These are phyloP conservation scores for Suillus subluteus DNA, from an alignment of 768 basidiomycete species.

Conservation along the genomic window DNA sequence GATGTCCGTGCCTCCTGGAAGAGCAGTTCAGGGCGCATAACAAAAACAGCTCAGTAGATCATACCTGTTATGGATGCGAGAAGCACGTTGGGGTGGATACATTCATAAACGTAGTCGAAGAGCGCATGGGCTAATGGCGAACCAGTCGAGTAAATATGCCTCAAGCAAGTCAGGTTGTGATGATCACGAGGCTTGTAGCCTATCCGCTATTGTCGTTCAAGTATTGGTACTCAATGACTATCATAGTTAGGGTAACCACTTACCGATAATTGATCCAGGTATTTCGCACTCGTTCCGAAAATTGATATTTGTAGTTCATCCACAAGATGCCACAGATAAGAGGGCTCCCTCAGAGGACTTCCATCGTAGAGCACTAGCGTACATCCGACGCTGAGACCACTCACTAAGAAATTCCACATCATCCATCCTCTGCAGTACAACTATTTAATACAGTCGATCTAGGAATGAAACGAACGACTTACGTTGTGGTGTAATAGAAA, in stretches of 20 bases:
- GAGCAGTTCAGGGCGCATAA: conserved; percentile 3
- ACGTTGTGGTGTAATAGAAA: conserved; percentile 86
- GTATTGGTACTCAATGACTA: conserved; percentile 15
- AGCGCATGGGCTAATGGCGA: conserved; percentile 71
- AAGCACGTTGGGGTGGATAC: conserved; percentile 64
- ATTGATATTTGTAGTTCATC: conserved; percentile 73
- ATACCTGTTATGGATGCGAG: conserved; percentile 77
- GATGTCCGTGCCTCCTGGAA: conserved; percentile 78
- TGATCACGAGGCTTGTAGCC: conserved; percentile 66
- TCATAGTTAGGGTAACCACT: conserved; percentile 16
- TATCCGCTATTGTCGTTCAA: conserved; percentile 47
- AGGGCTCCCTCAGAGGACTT: conserved; percentile 70
- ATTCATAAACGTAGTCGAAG: conserved; percentile 76
- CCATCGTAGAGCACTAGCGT: conserved; percentile 82
- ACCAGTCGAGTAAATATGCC: conserved; percentile 81
- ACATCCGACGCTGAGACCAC: conserved; percentile 65
- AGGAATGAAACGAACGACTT: conserved; percentile 28
- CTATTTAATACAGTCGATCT: conserved; percentile 9
- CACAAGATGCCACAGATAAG: conserved; percentile 68
- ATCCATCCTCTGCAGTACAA: conserved; percentile 70
- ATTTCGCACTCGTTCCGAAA: conserved; percentile 85
- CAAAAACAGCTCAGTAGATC: conserved; percentile 11
- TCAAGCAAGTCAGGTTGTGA: conserved; percentile 59
- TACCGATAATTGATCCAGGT: conserved; percentile 78
- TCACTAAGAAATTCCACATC: conserved; percentile 89